These are phyloP conservation scores for Citrus sp. DNA, from an alignment of 345 rosid genomes.

Conservation along the genomic window DNA sequence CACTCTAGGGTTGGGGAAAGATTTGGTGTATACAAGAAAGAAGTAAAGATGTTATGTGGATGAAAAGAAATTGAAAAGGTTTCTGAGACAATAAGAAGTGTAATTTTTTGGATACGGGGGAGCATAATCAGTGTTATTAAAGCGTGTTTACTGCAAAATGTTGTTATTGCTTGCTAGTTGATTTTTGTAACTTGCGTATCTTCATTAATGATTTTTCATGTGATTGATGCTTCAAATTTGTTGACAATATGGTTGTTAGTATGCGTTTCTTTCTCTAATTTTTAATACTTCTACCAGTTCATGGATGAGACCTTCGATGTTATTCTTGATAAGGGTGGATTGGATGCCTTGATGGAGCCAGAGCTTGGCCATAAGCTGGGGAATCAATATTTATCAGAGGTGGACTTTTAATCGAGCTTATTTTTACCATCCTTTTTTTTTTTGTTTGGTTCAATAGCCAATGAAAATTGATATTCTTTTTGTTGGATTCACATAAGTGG, in stretches of 20 bases:
- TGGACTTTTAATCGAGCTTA: slow-evolving; percentile 15
- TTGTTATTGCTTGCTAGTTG: neutral
- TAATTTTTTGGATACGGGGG: neutral
- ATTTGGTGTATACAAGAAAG: neutral
- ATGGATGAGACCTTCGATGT: slow-evolving; percentile 51
- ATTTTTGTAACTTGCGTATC: neutral
- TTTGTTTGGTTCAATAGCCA: neutral
- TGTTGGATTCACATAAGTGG: slow-evolving; percentile 10
- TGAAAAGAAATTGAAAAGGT: neutral
- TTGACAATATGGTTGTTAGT: slow-evolving; percentile 2
- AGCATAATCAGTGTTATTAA: neutral
- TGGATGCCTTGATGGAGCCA: slow-evolving; percentile 99
- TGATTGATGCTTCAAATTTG: neutral
- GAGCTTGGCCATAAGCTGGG: slow-evolving; percentile 74
- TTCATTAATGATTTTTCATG: neutral
- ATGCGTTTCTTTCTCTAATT: neutral
- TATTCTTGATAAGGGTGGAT: slow-evolving; percentile 91
- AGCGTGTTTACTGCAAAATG: neutral
- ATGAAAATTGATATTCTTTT: neutral
- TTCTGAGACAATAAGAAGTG: neutral
- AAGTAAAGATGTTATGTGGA: neutral
- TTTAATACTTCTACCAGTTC: slow-evolving; percentile 39
- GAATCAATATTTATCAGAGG: slow-evolving; percentile 77
- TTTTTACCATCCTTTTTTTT: neutral
- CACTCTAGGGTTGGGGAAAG: neutral